A percentile compares a stretch with the other conserved stretches of the same genome.
These are phyloP conservation scores for Abrus pulchellus DNA, from an alignment of 306 rosid genomes.

Conservation along the genomic window DNA sequence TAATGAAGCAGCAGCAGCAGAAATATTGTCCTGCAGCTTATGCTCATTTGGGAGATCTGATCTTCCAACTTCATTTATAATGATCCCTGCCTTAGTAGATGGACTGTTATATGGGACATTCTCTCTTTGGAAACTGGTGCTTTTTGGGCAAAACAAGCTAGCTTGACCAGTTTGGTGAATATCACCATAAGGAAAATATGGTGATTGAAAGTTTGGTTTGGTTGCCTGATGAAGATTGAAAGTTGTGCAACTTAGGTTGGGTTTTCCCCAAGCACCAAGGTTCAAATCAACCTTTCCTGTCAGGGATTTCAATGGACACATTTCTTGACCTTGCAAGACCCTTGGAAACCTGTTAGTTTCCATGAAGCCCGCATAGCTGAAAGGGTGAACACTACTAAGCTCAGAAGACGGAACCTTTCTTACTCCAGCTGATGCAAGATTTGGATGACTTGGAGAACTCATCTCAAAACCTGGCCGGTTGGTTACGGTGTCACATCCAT, in stretches of 20 bases:
- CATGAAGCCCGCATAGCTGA: slow-evolving; percentile 80
- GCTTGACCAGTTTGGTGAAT: slow-evolving; percentile 62
- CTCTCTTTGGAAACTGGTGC: slow-evolving; percentile 58
- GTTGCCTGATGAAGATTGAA: slow-evolving; percentile 68
- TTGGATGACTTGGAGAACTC: slow-evolving; percentile 73
- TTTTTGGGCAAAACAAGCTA: slow-evolving; percentile 60
- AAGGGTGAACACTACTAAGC: slow-evolving; percentile 67
- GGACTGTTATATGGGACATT: slow-evolving; percentile 52
- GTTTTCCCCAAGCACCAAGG: slow-evolving; percentile 78
- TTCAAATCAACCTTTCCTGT: slow-evolving; percentile 69
- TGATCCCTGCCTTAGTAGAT: slow-evolving; percentile 58
- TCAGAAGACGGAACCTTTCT: slow-evolving; percentile 68
- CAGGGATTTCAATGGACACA: slow-evolving; percentile 79
- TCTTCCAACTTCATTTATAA: slow-evolving; percentile 61
- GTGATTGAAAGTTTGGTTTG: slow-evolving; percentile 63
- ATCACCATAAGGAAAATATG: slow-evolving; percentile 72
- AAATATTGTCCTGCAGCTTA: slow-evolving; percentile 56
- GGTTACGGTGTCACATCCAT: slow-evolving; percentile 76
- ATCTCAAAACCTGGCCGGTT: slow-evolving; percentile 73
- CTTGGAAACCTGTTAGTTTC: slow-evolving; percentile 81
- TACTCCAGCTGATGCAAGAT: slow-evolving; percentile 59
- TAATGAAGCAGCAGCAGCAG: slow-evolving; percentile 61
- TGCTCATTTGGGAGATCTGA: slow-evolving; percentile 63
- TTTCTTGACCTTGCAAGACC: slow-evolving; percentile 99
- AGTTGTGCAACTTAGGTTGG: slow-evolving; percentile 60